Evolutionary conservation across 2,329 filamentous ascomycete genomes (phyloP), one percentile per base, ranked within the genome.

Genomic region (Pseudogymnoascus sp.): DNA sequence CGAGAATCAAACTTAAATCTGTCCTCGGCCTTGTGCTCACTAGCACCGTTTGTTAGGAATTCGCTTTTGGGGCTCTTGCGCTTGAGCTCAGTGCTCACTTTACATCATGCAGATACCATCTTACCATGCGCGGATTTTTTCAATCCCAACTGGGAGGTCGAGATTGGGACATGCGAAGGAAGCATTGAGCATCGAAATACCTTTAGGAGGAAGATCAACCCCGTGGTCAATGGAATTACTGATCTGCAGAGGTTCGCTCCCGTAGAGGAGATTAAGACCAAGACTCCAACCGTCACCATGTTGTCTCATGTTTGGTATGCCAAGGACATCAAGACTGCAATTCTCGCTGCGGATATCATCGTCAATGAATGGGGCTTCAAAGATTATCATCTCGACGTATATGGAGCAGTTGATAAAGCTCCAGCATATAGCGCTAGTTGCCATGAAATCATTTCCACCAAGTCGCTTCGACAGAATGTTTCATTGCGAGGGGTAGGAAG

Each of bases 111-210:
- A 3, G 80, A 83, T 66, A 78, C 82, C 56, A 73, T 78, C 21
- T 68, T 77, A 5, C 77, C 77, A 7, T 79, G 74, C 66, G 73
- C 74, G 41, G 78, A 80, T 61, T 79, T 81, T 68, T 82, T 82
- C 70, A 82, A 82, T 63, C 80, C 80, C 1, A 79, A 75, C 33
- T 83, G 80, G 80, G 80, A 83, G 65, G 74, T 78, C 2, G 80
- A 82, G 64, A 77, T 82, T 28, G 80, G 80, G 18, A 81, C 78
- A 5, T 75, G 75, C 58, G 75, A 80, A 65, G 79, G 79, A 34
- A 72, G 73, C 2, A 73, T 81, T 26, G 75, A 76, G 19, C 79
- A 81, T 63, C 76, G 77, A 62, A 79, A 80, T 61, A 71, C 74
- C 9, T 83, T 82, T 71, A 71, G 72, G 10, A 75, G 80, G 57